Base-by-base conservation (phyloP, 1,284 basidiomycete genomes). In the Wallemia ichthyophaga region DNA sequence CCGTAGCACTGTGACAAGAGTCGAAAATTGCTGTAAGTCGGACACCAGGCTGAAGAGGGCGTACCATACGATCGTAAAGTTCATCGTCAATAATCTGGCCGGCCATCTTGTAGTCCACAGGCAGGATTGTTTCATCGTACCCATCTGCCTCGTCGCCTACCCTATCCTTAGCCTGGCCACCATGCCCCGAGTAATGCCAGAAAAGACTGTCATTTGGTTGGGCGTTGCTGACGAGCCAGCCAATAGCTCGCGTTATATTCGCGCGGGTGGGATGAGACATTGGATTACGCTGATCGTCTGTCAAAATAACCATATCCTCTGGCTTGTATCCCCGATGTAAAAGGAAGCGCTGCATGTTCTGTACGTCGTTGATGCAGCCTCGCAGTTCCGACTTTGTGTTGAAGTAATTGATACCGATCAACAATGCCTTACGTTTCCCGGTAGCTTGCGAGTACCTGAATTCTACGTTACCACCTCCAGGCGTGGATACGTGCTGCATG, bases 71-170 rank as follows among this genome's bases (percentile, higher is more conserved):
- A 25, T 63, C 64, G 60, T 69, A 66, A 61, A 69, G 61, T 60
- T 69, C 27, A 59, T 69, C 67, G 60, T 69, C 67, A 56, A 67
- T 64, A 61, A 69, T 69, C 62, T 68, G 66, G 1, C 67, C 67
- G 0, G 63, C 62, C 28, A 59, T 60, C 59, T 67, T 61, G 60
- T 65, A 69, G 59, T 69, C 67, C n/a, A 69, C 59, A 15, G 67
- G 67, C 53, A 68, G 62, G 59, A 69, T 65, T 27, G 67, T 69
- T 62, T 69, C 67, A 62, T 69, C 68, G 63, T 65, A 65, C 1
- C 67, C 67, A 48, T 69, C 67, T 24, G 65, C 67, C 60, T 69
- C 67, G 59, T 69, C 67, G 3, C 65, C 66, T 60, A 68, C 66
- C 1, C 63, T 58, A 11, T 67, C 63, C 37, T 66, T 66, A 21